Base-by-base conservation (phyloP, 2,329 filamentous ascomycete genomes). In the Cladosporium austrohemisphaericum region DNA sequence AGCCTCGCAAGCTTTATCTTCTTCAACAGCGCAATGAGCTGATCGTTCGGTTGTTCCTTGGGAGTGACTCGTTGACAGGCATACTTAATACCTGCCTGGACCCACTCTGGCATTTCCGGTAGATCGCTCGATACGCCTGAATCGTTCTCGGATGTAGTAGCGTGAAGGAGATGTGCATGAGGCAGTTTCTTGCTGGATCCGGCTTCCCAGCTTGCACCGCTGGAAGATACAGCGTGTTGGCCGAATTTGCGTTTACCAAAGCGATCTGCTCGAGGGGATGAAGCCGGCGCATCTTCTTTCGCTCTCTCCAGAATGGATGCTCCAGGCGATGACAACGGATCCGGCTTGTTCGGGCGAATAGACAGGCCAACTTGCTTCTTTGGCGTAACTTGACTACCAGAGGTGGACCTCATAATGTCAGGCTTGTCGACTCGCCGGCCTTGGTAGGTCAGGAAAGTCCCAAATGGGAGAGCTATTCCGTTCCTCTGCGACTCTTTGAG, bases 51-150 rank as follows among this genome's bases (percentile, higher is more conserved):
- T 0, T 83, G 75, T 48, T 84, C 71, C 0, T 80, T 68, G 0
- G 83, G 85, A 0, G 90, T 88, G 1, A 82, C 79, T 19, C 92
- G 82, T 64, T 94, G 81, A 60, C 93, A 97, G 4, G 91, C 84
- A 66, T 93, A 95, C 5, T 74, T 74, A 9, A 81, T 72, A 22
- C 78, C 75, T 48, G 86, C 67, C 33, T 75, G 70, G 10, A 84
- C 79, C 81, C 81, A 94, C 2, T 80, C 78, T 1, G 90, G 91
- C 10, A 88, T 69, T 0, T 78, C 74, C 0, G 87, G 88, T 1
- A 88, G 64, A 3, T 77, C 68, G 28, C 52, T 67, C 51, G 22
- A 71, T 1, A 69, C 66, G 14, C 77, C 74, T 32, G 48, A 50
- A 20, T 94, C 86, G 50, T 91, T 78, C 51, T 95, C 89, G 2